Evolutionary conservation across 192 early-diverging fungal species (phyloP).

Genomic region (Coemansia sp.): DNA sequence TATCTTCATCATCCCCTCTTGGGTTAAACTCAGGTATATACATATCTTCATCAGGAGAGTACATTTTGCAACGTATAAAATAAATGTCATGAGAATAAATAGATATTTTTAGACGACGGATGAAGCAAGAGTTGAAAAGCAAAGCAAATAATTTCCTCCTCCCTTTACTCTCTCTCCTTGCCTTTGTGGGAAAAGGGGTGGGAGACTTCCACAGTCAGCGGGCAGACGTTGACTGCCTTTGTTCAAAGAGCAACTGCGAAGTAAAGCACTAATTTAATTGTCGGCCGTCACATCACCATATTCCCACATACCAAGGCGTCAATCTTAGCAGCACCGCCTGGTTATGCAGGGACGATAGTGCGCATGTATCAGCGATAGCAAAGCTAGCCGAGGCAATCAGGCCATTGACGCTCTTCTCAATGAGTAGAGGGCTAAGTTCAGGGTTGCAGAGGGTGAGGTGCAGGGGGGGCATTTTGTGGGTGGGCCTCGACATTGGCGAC

Average conservation of each 20-base stretch:
- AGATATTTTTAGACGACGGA: no score
- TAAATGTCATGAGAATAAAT: no score
- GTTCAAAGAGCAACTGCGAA: neutral
- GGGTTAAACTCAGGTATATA: no score
- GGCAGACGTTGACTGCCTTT: no score
- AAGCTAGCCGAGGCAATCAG: slow-evolving; percentile 66
- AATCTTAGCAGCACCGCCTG: slow-evolving; percentile 24
- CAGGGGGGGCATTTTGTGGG: slow-evolving; percentile 53
- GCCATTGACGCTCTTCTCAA: slow-evolving; percentile 68
- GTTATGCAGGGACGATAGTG: slow-evolving; percentile 35
- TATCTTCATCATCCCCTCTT: no score
- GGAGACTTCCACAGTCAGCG: no score
- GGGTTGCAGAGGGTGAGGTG: slow-evolving; percentile 72
- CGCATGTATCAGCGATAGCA: slow-evolving; percentile 52
- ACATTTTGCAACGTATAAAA: no score
- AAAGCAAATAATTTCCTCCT: no score
- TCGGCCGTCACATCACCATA: slow-evolving; percentile 45
- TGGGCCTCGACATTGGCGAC: slow-evolving; percentile 76
- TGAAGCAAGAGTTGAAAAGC: no score
- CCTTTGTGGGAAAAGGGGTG: no score
- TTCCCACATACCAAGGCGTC: slow-evolving; percentile 50
- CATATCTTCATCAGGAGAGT: no score
- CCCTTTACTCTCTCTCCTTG: no score
- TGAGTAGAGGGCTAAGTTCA: slow-evolving; percentile 50
- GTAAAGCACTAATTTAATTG: neutral